Percentiles rank a stretch among this genome's conserved stretches.
Evolutionary conservation across 176 grass and related monocot species (phyloP).

Genomic region (Lolium perenne): DNA sequence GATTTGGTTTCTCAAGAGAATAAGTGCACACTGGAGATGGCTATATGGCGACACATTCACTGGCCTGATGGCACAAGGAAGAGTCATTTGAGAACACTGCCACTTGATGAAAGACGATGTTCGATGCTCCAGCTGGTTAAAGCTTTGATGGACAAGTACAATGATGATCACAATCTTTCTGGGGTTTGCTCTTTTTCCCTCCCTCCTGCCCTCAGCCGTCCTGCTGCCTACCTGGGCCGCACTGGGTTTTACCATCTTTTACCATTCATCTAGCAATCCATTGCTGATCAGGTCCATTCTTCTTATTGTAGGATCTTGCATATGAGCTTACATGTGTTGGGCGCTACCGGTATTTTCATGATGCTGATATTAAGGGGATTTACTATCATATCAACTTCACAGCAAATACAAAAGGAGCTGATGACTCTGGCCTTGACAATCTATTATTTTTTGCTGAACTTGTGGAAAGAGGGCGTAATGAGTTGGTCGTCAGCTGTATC

Average conservation of each 20-base stretch:
- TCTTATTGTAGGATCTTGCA: too few species aligned
- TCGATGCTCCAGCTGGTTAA: not conserved
- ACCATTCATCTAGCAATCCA: not conserved
- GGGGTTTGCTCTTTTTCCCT: too few species aligned
- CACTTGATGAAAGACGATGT: not conserved
- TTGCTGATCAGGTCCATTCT: too few species aligned
- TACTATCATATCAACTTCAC: too few species aligned
- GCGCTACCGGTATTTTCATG: not conserved
- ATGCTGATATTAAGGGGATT: not conserved
- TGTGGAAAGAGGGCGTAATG: not conserved
- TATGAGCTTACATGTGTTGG: not conserved
- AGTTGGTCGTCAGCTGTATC: not conserved
- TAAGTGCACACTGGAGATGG: too few species aligned
- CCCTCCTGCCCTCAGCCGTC: not conserved
- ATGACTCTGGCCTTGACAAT: not conserved
- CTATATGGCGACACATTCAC: not conserved
- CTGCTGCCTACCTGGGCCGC: not conserved
- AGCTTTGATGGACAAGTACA: too few species aligned
- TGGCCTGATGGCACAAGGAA: not conserved
- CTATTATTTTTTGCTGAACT: not conserved
- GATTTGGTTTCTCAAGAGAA: too few species aligned
- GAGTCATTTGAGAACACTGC: not conserved
- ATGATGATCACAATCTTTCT: too few species aligned
- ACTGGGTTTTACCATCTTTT: not conserved
- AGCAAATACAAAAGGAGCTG: not conserved